phyloP scores from a whole-genome alignment of 176 grass and related monocot species.

The Chrysopogon serrulatus region DNA sequence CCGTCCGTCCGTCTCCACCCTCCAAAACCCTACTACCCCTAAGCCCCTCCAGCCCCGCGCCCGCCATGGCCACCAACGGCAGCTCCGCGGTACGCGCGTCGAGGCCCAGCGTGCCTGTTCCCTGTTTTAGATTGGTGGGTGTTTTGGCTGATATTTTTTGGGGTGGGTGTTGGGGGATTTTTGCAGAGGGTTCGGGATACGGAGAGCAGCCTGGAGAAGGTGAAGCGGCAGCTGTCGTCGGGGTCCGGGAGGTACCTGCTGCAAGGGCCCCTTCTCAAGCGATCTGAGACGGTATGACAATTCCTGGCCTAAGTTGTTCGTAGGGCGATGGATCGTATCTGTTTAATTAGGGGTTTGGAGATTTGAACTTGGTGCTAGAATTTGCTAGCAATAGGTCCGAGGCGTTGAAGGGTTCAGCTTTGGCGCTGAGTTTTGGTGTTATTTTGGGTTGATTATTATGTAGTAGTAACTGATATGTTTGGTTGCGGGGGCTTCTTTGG shows the following conservation, averaged over 20 bases:
- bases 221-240: constrained; percentile 86
- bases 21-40: constrained; percentile 28
- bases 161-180: not conserved
- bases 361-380: not conserved
- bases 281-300: constrained; percentile 87
- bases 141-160: not conserved
- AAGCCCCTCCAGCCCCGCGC: not conserved
- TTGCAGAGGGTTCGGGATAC: constrained; percentile 41
- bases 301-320: not conserved
- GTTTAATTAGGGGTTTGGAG: not conserved
- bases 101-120: not conserved
- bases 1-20: not conserved
- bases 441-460: not conserved
- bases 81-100: constrained; percentile 45
- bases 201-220: constrained; percentile 86
- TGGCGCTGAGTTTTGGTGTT: constrained; percentile 10
- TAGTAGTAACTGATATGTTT: not conserved
- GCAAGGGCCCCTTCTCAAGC: constrained; percentile 88
- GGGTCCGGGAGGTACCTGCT: constrained; percentile 86
- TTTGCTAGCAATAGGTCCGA: not conserved
- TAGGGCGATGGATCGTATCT: no score
- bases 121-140: not conserved
- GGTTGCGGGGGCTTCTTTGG: not conserved
- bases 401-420: not conserved
- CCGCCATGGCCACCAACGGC: constrained; percentile 66